Evolutionary conservation across 1,284 basidiomycete genomes (phyloP).

Genomic region (Coniferiporia sulphurascens): DNA sequence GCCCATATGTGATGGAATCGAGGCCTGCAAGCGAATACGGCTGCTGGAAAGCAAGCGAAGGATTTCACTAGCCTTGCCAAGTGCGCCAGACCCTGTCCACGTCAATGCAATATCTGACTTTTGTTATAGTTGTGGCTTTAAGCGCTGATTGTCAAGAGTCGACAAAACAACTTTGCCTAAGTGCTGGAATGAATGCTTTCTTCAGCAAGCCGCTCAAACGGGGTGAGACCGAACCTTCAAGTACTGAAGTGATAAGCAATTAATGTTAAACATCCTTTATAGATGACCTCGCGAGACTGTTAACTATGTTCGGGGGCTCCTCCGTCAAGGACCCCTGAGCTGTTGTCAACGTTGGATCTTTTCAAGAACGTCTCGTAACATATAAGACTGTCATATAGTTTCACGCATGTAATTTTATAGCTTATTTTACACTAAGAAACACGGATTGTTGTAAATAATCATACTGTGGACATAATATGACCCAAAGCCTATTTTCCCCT

Average conservation of each 20-base stretch:
- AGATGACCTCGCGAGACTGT: constrained; percentile 42
- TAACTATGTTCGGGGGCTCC: constrained; percentile 43
- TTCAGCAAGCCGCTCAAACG: constrained; percentile 65
- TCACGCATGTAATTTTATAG: too few relatives aligned
- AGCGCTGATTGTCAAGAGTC: constrained; percentile 72
- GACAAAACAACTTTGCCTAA: constrained; percentile 65
- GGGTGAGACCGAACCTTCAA: constrained; percentile 33
- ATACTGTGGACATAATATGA: too few relatives aligned
- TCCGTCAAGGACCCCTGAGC: background rate
- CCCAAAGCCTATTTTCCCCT: too few relatives aligned
- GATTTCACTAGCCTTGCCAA: constrained; percentile 44
- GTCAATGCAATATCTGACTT: background rate
- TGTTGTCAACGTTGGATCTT: background rate
- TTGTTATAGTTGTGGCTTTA: constrained; percentile 53
- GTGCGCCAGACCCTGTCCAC: constrained; percentile 32
- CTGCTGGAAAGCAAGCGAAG: constrained; percentile 54
- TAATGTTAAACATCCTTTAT: background rate
- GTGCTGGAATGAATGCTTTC: constrained; percentile 70
- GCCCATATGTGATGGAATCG: constrained; percentile 71
- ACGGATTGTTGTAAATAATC: too few relatives aligned
- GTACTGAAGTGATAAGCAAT: background rate
- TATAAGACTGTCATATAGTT: background rate
- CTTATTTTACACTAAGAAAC: too few relatives aligned
- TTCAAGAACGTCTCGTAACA: background rate
- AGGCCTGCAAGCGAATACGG: constrained; percentile 60